Conservation (phyloP, 1,284 basidiomycete species). For the Ganoderma lucidum region DNA sequence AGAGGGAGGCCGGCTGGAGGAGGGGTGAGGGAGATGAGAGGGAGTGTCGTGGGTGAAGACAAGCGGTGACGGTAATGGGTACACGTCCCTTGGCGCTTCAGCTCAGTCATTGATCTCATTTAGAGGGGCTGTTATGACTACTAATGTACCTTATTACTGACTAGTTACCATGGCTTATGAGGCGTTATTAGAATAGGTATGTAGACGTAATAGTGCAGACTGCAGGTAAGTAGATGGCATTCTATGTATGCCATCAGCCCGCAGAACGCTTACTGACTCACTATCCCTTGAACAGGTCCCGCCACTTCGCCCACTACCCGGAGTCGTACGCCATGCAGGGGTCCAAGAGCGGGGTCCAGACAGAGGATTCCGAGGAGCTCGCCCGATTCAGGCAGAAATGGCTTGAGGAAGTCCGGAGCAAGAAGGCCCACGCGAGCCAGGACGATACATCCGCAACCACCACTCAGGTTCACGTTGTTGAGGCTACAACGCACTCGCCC, state of each 20-base stretch:
- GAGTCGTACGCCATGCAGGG: conserved; percentile 18
- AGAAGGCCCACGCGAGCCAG: conserved; percentile 33
- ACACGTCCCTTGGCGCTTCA: conserved; percentile 18
- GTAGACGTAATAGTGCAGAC: background rate
- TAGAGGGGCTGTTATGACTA: background rate
- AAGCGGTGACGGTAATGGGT: conserved; percentile 15
- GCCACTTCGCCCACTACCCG: conserved; percentile 21
- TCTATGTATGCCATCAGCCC: background rate
- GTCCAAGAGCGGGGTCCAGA: background rate
- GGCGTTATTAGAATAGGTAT: background rate
- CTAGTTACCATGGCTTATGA: background rate
- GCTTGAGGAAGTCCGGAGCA: conserved; percentile 67
- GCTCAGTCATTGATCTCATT: background rate
- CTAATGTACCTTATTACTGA: background rate
- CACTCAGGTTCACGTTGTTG: background rate
- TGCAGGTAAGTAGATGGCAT: background rate
- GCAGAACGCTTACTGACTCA: conserved; percentile 12
- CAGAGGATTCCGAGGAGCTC: conserved; percentile 58
- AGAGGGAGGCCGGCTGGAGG: conserved; percentile 11
- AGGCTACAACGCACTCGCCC: conserved; percentile 2
- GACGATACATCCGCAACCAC: conserved; percentile 1
- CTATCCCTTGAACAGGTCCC: conserved; percentile 16
- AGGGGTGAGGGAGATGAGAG: conserved; percentile 15
- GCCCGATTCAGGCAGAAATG: conserved; percentile 77
- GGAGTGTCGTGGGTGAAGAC: conserved; percentile 30